These are phyloP conservation scores for Arabidopsis arenosa DNA, from an alignment of 345 rosid species.

Conservation along the genomic window DNA sequence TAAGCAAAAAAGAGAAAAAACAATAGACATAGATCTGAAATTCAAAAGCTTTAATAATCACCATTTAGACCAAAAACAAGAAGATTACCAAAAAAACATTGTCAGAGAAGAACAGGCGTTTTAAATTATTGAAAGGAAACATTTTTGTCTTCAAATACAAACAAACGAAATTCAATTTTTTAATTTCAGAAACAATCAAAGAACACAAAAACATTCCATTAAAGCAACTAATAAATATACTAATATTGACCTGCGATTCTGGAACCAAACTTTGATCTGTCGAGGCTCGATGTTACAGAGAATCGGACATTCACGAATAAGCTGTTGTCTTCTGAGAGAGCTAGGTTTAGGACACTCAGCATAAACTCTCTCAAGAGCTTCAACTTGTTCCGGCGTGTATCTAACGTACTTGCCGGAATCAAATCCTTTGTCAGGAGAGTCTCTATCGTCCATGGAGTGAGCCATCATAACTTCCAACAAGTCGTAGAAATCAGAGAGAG, in stretches of 20 bases:
- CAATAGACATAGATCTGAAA: slow-evolving; percentile 35
- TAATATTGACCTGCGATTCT: slow-evolving; percentile 43
- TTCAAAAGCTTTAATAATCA: slow-evolving; percentile 22
- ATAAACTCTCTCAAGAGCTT: slow-evolving; percentile 51
- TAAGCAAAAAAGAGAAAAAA: not conserved
- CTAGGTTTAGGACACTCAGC: slow-evolving; percentile 50
- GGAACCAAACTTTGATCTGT: slow-evolving; percentile 55
- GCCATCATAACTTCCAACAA: slow-evolving; percentile 38
- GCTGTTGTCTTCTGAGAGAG: slow-evolving; percentile 49
- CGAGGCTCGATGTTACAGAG: slow-evolving; percentile 48
- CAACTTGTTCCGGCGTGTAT: slow-evolving; percentile 50
- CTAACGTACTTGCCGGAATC: slow-evolving; percentile 50
- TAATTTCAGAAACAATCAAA: slow-evolving; percentile 12
- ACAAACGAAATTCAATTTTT: slow-evolving; percentile 1
- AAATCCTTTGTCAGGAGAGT: slow-evolving; percentile 45
- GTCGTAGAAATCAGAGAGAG: not conserved
- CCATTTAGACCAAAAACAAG: slow-evolving; percentile 21
- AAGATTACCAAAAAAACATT: slow-evolving; percentile 22
- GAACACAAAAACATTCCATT: not conserved
- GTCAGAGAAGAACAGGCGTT: slow-evolving; percentile 31
- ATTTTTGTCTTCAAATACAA: slow-evolving; percentile 28
- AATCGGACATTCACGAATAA: slow-evolving; percentile 46
- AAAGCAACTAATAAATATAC: not conserved
- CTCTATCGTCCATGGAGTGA: slow-evolving; percentile 50
- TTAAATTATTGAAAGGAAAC: not conserved